A percentile compares a stretch with the other conserved stretches of the same genome.
Conservation (phyloP, 1,284 basidiomycete species). For the Pseudozyma tsukubaensis region DNA sequence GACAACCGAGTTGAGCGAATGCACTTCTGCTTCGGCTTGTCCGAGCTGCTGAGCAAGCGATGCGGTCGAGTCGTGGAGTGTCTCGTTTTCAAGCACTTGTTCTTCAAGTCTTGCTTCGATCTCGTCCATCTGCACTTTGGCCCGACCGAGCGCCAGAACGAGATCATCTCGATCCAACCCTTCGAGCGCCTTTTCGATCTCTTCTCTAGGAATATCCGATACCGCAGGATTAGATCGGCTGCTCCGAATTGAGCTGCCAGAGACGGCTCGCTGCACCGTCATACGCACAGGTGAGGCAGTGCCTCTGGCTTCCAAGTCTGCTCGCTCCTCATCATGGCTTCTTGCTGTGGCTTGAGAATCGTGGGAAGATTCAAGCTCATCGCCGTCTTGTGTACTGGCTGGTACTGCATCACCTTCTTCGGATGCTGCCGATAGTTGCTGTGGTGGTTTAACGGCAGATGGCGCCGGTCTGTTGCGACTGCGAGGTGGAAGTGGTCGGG, state of each 20-base stretch:
- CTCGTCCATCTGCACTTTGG: constrained; percentile 61
- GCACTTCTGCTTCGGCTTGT: constrained; percentile 26
- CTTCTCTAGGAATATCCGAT: constrained; percentile 55
- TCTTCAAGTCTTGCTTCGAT: constrained; percentile 50
- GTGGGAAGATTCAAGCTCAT: constrained; percentile 10
- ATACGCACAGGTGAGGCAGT: constrained; percentile 30
- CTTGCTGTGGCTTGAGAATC: constrained; percentile 22
- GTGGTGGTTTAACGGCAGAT: constrained; percentile 8
- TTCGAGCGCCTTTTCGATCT: constrained; percentile 56
- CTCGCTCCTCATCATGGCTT: constrained; percentile 10
- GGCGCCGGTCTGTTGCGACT: constrained; percentile 20
- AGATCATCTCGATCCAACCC: constrained; percentile 54
- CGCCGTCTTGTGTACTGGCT: not conserved
- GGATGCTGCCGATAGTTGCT: not conserved
- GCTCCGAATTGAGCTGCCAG: constrained; percentile 30
- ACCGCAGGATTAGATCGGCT: constrained; percentile 13
- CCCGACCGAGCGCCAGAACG: constrained; percentile 54
- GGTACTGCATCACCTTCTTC: not conserved
- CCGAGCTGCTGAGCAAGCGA: constrained; percentile 37
- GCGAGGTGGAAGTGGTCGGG: constrained; percentile 39
- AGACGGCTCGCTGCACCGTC: constrained; percentile 27
- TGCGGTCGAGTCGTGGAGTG: constrained; percentile 38
- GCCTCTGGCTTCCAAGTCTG: constrained; percentile 34
- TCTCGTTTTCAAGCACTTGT: constrained; percentile 46
- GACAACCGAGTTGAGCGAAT: constrained; percentile 40